Base-by-base conservation (phyloP, 306 rosid genomes). In the Cucumis cinereus region DNA sequence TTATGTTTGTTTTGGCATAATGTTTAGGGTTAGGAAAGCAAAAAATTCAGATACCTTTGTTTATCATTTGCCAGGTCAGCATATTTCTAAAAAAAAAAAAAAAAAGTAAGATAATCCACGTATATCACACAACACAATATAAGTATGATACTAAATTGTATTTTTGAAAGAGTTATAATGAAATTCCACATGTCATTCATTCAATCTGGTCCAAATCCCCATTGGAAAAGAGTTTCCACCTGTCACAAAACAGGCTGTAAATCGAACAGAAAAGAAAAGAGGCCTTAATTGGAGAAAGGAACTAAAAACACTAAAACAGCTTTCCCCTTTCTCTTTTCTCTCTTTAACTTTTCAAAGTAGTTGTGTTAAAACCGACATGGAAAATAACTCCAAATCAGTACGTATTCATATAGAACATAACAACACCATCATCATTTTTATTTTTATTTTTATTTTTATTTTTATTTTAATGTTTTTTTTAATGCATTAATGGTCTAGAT, bases 211-310 rank as follows among this genome's bases (percentile, higher is more conserved):
- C 75, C 23, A 70, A 45, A 68, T 43, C 74, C 36, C 56, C 12
- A 68, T 68, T 23, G 54, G 56, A 24, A 69, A 69, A 69, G 30
- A 8, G 10, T 66, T 4, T 40, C 73, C 73, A 66, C 28, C 53
- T 66, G 53, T 66, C 53, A 38, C 4, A 40, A 66, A 40, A 40
- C 73, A 66, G 73, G n/a, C 73, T 66, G 73, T 66, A 66, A 66
- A 10, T 8, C n/a, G 30, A 19, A 30, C 0, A 33, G 19, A 19
- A 4, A 23, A 30, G 35, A 57, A 24, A 57, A 11, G 52, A 45
- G 52, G 16, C 33, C 15, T 13, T 36, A 62, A 30, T 38, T 64
- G 50, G 50, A 64, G 17, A 36, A 64, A 35, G 50, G 14, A 28
- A 63, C 47, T 33, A 63, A 63, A 63, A 33, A 35, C 36, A 64